A percentile compares a stretch with the other conserved stretches of the same genome.
phyloP scores from a whole-genome alignment of 495 filamentous ascomycete genomes.

The Neurospora discreta region DNA sequence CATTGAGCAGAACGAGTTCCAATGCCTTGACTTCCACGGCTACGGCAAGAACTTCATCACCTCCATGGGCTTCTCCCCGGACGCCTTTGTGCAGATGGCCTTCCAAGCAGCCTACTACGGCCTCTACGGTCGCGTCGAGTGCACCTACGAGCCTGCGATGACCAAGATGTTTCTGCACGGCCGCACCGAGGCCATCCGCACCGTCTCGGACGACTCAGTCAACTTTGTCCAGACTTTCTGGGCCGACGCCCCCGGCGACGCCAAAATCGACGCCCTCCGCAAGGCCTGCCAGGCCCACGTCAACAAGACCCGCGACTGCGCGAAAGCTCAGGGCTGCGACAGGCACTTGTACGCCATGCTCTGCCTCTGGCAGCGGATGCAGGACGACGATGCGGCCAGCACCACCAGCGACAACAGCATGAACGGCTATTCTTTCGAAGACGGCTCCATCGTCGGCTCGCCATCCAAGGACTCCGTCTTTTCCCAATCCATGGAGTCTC shows the following conservation, averaged over 20 bases:
- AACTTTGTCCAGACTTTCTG: slow-evolving; percentile 92
- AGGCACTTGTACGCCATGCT: slow-evolving; percentile 90
- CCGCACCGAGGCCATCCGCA: slow-evolving; percentile 84
- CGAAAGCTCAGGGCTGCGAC: slow-evolving; percentile 87
- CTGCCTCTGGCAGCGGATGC: slow-evolving; percentile 83
- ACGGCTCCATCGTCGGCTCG: slow-evolving; percentile 41
- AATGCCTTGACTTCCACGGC: slow-evolving; percentile 75
- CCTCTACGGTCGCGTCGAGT: slow-evolving; percentile 86
- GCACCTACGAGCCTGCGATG: slow-evolving; percentile 97
- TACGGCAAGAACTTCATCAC: slow-evolving; percentile 98
- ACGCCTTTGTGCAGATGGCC: slow-evolving; percentile 98
- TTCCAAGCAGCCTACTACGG: slow-evolving; percentile 99
- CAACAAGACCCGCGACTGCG: slow-evolving; percentile 70
- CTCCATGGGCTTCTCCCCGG: slow-evolving; percentile 89
- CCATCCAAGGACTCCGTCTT: slow-evolving; percentile 34
- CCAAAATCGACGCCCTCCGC: slow-evolving; percentile 75
- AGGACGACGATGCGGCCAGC: slow-evolving; percentile 60
- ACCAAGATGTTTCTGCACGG: slow-evolving; percentile 90
- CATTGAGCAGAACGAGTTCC: slow-evolving; percentile 93
- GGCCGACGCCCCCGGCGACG: slow-evolving; percentile 70
- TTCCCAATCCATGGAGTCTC: slow-evolving; percentile 16
- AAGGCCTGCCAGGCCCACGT: slow-evolving; percentile 77
- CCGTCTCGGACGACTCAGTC: slow-evolving; percentile 68
- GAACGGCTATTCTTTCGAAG: slow-evolving; percentile 42
- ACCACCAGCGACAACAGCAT: slow-evolving; percentile 40